Evolutionary conservation across 345 rosid genomes (phyloP).

Genomic region (Populus alba): DNA sequence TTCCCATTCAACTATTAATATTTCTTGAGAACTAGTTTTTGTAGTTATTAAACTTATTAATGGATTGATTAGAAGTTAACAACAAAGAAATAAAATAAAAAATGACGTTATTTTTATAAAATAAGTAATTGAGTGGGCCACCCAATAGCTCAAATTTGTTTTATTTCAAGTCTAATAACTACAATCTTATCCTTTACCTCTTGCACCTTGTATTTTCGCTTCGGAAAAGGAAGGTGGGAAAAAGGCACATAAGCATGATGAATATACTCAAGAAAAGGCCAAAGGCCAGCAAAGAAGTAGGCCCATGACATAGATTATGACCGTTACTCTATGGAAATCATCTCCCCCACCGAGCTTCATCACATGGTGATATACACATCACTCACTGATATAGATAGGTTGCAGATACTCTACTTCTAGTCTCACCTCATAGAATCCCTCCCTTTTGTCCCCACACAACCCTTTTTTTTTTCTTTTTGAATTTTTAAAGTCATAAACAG

Average conservation of each 20-base stretch:
- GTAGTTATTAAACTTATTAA: too few relatives aligned
- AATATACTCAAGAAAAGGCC: background rate
- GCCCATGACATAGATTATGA: slow-evolving; percentile 5
- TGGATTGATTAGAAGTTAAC: too few relatives aligned
- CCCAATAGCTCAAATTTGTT: too few relatives aligned
- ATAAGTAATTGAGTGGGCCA: too few relatives aligned
- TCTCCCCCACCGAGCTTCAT: background rate
- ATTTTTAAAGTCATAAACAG: slow-evolving; percentile 30
- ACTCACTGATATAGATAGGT: background rate
- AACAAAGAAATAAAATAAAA: too few relatives aligned
- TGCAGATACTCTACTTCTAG: background rate
- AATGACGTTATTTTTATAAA: too few relatives aligned
- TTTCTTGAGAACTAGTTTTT: too few relatives aligned
- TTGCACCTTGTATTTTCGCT: background rate
- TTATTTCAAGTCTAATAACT: too few relatives aligned
- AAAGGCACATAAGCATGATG: background rate
- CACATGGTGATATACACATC: background rate
- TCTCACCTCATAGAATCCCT: background rate
- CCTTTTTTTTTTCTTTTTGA: background rate
- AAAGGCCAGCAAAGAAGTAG: background rate
- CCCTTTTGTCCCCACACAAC: slow-evolving; percentile 1
- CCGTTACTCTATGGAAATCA: slow-evolving; percentile 16
- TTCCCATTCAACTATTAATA: too few relatives aligned
- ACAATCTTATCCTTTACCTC: too few relatives aligned
- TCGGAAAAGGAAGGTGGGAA: slow-evolving; percentile 6